Evolutionary conservation across 2,329 filamentous ascomycete genomes (phyloP).

Genomic region (Aureobasidium sp.): DNA sequence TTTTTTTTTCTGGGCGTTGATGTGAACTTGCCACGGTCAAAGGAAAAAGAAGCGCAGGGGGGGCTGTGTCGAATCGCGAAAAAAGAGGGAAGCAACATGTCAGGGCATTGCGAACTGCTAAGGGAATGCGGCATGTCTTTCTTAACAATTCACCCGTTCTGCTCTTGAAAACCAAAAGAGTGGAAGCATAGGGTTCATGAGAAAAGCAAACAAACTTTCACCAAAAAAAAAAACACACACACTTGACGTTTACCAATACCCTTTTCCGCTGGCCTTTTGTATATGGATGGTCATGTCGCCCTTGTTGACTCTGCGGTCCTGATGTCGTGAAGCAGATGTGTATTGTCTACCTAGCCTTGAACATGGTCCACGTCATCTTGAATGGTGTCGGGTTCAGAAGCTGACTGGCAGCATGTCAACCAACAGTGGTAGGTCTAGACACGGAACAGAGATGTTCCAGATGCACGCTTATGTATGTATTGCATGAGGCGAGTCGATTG

Average conservation of each 20-base stretch:
- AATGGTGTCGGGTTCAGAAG: background rate
- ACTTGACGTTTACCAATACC: background rate
- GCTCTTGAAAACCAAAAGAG: constrained; percentile 7
- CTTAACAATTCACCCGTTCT: background rate
- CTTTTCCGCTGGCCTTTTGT: background rate
- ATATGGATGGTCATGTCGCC: background rate
- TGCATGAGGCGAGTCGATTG: no score
- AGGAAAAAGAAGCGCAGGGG: constrained; percentile 4
- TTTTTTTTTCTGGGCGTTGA: constrained; percentile 11
- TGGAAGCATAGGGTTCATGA: constrained; percentile 8
- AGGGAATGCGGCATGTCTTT: constrained; percentile 11
- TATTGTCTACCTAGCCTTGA: background rate
- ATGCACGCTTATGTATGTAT: constrained; percentile 7
- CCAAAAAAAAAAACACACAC: constrained; percentile 11
- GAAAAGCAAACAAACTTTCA: constrained; percentile 13
- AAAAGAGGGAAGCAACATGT: constrained; percentile 6
- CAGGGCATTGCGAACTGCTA: background rate
- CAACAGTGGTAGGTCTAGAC: background rate
- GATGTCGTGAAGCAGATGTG: background rate
- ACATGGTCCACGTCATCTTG: background rate
- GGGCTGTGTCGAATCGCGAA: background rate
- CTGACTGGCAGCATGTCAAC: background rate
- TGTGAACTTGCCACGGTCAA: constrained; percentile 8
- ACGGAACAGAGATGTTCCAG: background rate
- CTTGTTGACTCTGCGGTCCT: background rate